Evolutionary conservation across 2,329 filamentous ascomycete species (phyloP), one percentile per base, ranked within the genome.

Genomic region (Sporothrix pseudoabietina): DNA sequence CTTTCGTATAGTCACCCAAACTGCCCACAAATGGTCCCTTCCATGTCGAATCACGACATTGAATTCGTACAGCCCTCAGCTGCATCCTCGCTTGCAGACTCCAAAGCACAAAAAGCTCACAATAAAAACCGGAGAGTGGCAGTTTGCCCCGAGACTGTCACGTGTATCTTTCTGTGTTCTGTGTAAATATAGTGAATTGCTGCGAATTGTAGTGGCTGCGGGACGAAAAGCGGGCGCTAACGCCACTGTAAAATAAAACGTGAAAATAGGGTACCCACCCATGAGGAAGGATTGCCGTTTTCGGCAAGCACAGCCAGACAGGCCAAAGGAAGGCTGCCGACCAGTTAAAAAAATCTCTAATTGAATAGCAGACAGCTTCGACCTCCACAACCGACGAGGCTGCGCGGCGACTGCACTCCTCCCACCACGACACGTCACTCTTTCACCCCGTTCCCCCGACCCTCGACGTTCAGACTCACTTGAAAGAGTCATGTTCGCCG

Each of bases 401-500:
- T 66, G 9, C 22, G 39, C 6, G 12, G 12, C 22, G 39, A 57
- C 32, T 6, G 26, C 68, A 57, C 32, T 32, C 47, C 12, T 35
- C n/a, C n/a, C 49, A n/a, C 35, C 16, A n/a, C 16, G 44, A 39
- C 12, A 66, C 16, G 14, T n/a, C 61, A 16, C 16, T 41, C 41
- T 16, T n/a, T 5, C 22, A 47, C 22, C 19, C 54, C 41, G 54
- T 35, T 49, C 14, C 44, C 14, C 12, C 44, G 44, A 49, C 14
- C 3, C n/a, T 41, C 16, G 54, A 71, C 54, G 47, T 59, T 59
- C 44, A 44, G 12, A 7, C 3, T 54, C 16, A 22, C 68, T 72
- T 69, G 54, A 52, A 57, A 32, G 74, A 71, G 79, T 66, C 73
- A 83, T 83, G 82, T 79, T 81, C 73, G 77, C 79, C 77, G 81